These are phyloP conservation scores for Vitis amurensis DNA, from an alignment of 164 flowering plant species.

Conservation along the genomic window DNA sequence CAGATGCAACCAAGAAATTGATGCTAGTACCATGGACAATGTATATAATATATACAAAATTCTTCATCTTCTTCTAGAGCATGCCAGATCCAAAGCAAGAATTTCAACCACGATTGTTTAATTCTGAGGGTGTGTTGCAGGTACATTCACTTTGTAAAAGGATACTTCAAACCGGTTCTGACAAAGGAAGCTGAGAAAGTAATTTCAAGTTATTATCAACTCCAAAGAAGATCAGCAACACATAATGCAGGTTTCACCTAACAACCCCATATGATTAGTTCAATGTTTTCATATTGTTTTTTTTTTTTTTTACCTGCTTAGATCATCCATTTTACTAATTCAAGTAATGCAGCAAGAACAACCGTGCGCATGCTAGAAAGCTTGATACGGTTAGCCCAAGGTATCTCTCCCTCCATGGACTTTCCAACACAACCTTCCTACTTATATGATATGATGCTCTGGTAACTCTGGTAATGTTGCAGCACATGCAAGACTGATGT, in stretches of 20 bases:
- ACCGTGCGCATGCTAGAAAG: conserved; percentile 98
- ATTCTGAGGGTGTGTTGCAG: conserved; percentile 31
- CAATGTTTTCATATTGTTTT: background rate
- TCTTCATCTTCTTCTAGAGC: too few species aligned
- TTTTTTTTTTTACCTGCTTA: background rate
- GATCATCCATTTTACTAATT: background rate
- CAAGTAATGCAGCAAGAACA: conserved; percentile 73
- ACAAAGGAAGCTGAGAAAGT: conserved; percentile 89
- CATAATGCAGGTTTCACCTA: conserved; percentile 73
- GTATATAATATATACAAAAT: too few species aligned
- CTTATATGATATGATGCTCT: background rate
- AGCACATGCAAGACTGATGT: conserved; percentile 99
- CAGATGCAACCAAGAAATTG: too few species aligned
- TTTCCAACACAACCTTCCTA: background rate
- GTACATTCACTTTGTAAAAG: conserved; percentile 82
- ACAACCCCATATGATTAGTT: background rate
- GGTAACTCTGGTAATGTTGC: conserved; percentile 20
- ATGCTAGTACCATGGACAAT: too few species aligned
- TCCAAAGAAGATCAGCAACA: conserved; percentile 87
- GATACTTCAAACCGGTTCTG: conserved; percentile 72
- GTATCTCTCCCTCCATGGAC: conserved; percentile 23
- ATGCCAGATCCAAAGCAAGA: too few species aligned
- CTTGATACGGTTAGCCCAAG: conserved; percentile 93
- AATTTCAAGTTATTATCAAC: conserved; percentile 93
- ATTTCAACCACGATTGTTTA: too few species aligned